Percentiles rank a stretch among this genome's conserved stretches.
Evolutionary conservation across 2,329 filamentous ascomycete species (phyloP).

Genomic region (Aspergillus aculeatus): DNA sequence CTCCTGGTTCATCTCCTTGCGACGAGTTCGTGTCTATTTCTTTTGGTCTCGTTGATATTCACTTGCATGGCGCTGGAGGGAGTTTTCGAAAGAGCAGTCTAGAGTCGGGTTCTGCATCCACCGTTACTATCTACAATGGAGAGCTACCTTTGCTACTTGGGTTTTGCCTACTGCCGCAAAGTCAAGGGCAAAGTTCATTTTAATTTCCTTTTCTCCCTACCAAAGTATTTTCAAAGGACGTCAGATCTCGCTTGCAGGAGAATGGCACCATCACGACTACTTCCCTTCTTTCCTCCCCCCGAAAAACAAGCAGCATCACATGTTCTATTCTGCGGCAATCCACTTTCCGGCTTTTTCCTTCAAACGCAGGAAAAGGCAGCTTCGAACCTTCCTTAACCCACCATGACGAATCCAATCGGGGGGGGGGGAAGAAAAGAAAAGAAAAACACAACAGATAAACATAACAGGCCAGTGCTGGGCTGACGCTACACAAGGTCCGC

Average conservation of each 20-base stretch:
- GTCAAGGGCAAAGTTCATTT: neutral
- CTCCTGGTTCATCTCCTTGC: no score
- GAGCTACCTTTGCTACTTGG: slow-evolving; percentile 3
- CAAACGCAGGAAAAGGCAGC: neutral
- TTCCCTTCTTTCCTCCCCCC: neutral
- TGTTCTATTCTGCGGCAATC: neutral
- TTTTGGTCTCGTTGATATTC: neutral
- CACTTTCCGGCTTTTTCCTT: neutral
- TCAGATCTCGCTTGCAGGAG: neutral
- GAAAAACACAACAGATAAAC: no score
- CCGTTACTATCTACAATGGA: neutral
- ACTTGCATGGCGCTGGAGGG: slow-evolving; percentile 12
- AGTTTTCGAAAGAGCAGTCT: slow-evolving; percentile 1
- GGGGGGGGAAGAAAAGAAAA: neutral
- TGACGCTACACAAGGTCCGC: slow-evolving; percentile 6
- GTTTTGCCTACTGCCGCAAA: neutral
- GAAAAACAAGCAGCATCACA: slow-evolving; percentile 1
- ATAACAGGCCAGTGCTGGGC: neutral
- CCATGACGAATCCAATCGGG: neutral
- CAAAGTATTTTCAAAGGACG: neutral
- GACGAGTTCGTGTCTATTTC: neutral
- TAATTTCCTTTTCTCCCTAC: neutral
- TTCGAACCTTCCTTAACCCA: neutral
- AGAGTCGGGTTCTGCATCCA: no score
- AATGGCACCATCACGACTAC: neutral